Percentiles rank a stretch among this genome's conserved stretches.
Evolutionary conservation across 306 rosid species (phyloP).

Genomic region (Comarum palustre): DNA sequence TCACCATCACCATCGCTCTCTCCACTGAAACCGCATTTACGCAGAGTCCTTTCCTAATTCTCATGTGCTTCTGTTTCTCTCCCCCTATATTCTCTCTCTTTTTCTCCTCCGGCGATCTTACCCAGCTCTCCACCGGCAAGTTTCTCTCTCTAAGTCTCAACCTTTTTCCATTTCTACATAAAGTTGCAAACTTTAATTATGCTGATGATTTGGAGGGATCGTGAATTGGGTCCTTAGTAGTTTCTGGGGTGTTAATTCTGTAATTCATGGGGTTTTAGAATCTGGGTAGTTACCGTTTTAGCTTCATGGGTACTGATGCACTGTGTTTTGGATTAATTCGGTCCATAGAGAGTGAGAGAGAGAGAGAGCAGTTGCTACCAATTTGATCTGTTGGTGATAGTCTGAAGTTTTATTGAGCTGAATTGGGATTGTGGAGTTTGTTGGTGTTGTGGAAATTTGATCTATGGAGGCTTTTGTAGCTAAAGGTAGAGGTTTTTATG

Average conservation of each 20-base stretch:
- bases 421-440: not conserved
- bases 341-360: not conserved
- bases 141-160: not conserved
- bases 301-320: slow-evolving; percentile 47
- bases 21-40: slow-evolving; percentile 11
- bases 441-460: not conserved
- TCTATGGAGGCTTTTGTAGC: slow-evolving; percentile 67
- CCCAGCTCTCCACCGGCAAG: slow-evolving; percentile 1
- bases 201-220: not conserved
- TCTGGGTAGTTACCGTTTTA: slow-evolving; percentile 49
- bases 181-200: not conserved
- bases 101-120: not conserved
- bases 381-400: slow-evolving; percentile 18
- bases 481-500: slow-evolving; percentile 43
- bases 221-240: not conserved
- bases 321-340: slow-evolving; percentile 53
- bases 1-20: not conserved
- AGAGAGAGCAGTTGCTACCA: not conserved
- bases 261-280: slow-evolving; percentile 30
- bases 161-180: not conserved
- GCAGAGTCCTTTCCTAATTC: not conserved
- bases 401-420: not conserved
- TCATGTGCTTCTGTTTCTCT: slow-evolving; percentile 4
- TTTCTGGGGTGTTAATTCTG: not conserved
- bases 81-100: slow-evolving; percentile 14